Evolutionary conservation across 1,284 basidiomycete species (phyloP).

Genomic region (Tausonia pullulans): DNA sequence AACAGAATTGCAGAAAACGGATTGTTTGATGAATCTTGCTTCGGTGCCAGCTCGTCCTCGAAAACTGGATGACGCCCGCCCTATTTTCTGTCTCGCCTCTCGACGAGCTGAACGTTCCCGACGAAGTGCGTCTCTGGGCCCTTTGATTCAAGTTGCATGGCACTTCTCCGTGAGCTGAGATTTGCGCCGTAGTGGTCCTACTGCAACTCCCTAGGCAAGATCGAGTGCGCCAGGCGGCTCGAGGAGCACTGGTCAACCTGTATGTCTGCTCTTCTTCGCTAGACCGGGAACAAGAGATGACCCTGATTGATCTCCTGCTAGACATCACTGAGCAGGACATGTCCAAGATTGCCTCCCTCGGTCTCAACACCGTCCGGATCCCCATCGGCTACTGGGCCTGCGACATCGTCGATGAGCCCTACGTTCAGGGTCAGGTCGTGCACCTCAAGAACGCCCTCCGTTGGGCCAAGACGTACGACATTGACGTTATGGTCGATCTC

Average conservation of each 20-base stretch:
- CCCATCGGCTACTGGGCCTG: slow-evolving; percentile 32
- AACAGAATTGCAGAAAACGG: not conserved
- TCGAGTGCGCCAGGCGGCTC: slow-evolving; percentile 21
- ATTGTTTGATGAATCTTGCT: not conserved
- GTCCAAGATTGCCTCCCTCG: slow-evolving; percentile 27
- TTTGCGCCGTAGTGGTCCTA: slow-evolving; percentile 22
- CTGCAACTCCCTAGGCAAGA: slow-evolving; percentile 23
- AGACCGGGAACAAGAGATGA: too few relatives aligned
- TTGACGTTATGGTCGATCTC: slow-evolving; percentile 33
- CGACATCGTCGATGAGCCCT: slow-evolving; percentile 12
- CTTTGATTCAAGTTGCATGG: not conserved
- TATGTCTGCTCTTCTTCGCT: not conserved
- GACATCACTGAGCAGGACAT: slow-evolving; percentile 35
- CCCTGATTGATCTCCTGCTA: not conserved
- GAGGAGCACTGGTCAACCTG: slow-evolving; percentile 29
- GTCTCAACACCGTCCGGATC: slow-evolving; percentile 32
- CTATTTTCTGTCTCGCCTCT: slow-evolving; percentile 23
- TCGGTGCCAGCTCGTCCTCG: slow-evolving; percentile 3
- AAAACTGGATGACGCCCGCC: slow-evolving; percentile 29
- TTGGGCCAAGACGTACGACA: slow-evolving; percentile 26
- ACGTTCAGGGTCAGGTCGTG: slow-evolving; percentile 24
- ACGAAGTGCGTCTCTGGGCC: slow-evolving; percentile 20
- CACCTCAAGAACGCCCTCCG: slow-evolving; percentile 25
- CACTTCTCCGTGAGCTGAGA: too few relatives aligned
- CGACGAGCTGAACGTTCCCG: slow-evolving; percentile 18